Evolutionary conservation across 148 eudicot genomes (phyloP).

Genomic region (Mesembryanthemum crystallinum): DNA sequence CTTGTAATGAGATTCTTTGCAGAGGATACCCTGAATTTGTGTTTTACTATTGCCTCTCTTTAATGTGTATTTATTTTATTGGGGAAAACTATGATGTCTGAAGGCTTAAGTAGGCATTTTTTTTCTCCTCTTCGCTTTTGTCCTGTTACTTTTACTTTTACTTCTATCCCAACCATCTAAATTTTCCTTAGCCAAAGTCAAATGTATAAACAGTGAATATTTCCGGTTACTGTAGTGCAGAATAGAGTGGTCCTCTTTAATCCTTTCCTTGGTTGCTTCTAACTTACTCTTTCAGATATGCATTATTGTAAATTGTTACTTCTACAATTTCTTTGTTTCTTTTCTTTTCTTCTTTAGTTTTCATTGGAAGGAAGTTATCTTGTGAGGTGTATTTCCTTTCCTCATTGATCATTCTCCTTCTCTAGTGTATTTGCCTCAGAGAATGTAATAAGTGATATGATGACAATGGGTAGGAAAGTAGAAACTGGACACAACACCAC

Average conservation of each 20-base stretch:
- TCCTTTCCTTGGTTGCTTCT: neutral
- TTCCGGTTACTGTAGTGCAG: neutral
- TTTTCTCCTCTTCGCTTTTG: neutral
- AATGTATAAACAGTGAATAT: neutral
- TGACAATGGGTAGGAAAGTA: neutral
- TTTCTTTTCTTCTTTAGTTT: neutral
- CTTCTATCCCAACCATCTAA: neutral
- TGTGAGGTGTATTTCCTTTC: no score
- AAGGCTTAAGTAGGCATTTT: no score
- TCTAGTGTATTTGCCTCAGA: no score
- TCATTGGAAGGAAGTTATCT: no score
- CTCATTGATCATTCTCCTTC: no score
- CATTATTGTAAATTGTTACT: no score
- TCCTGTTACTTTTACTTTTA: neutral
- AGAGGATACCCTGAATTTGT: no score
- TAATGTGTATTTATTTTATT: no score
- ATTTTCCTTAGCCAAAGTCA: neutral
- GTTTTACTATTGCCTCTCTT: no score
- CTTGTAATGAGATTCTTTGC: no score
- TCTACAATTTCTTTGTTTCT: neutral
- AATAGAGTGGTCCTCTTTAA: neutral
- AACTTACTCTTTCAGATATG: no score
- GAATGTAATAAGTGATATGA: neutral
- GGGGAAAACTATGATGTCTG: no score
- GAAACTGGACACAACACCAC: neutral